Percentiles rank a stretch among this genome's conserved stretches.
phyloP scores from a whole-genome alignment of 176 grass and related monocot genomes.

The Typha latifolia region DNA sequence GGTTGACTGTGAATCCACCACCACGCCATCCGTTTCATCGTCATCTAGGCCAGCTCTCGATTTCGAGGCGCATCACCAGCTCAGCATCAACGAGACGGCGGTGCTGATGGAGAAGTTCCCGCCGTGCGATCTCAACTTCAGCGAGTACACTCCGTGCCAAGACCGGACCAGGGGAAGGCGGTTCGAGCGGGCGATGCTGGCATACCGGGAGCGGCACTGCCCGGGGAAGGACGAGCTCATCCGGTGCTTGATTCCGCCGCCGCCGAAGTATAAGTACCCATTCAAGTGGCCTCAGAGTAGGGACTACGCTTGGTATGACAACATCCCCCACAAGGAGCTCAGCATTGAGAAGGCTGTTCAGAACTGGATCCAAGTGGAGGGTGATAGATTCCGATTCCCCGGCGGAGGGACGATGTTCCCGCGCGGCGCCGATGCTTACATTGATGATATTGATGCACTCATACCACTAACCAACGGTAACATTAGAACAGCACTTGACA shows the following conservation, averaged over 20 bases:
- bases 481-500: conserved; percentile 77
- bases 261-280: conserved; percentile 55
- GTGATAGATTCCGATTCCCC: conserved; percentile 75
- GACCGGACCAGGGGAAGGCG: conserved; percentile 68
- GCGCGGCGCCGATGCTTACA: conserved; percentile 66
- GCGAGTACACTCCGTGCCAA: conserved; percentile 88
- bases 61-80: neutral
- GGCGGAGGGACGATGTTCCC: conserved; percentile 86
- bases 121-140: conserved; percentile 49
- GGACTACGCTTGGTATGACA: conserved; percentile 67
- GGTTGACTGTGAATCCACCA: conserved; percentile 16
- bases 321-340: conserved; percentile 75
- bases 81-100: neutral
- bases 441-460: conserved; percentile 61
- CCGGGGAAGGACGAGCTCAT: conserved; percentile 51
- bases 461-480: conserved; percentile 52
- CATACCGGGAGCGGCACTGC: conserved; percentile 81
- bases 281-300: conserved; percentile 83
- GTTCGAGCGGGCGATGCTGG: conserved; percentile 58
- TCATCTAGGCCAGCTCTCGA: conserved; percentile 5
- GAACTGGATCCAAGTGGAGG: conserved; percentile 86
- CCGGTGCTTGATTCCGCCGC: conserved; percentile 68
- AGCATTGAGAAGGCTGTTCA: conserved; percentile 85
- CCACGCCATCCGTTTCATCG: conserved; percentile 21
- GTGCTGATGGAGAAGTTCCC: neutral